A percentile compares a stretch with the other conserved stretches of the same genome.
Evolutionary conservation across 345 rosid genomes (phyloP).

Genomic region (Raphanus sativus): DNA sequence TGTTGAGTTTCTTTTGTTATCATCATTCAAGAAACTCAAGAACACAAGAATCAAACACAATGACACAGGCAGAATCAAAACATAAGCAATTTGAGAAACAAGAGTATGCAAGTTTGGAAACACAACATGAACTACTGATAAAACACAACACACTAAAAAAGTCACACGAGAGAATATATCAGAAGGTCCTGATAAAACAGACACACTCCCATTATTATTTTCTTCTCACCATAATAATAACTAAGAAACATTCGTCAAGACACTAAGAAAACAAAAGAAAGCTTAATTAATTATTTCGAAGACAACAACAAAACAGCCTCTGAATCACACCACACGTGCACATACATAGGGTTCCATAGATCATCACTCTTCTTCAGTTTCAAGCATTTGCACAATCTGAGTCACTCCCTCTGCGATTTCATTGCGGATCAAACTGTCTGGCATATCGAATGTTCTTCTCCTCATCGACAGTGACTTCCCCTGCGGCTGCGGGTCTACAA

Average conservation of each 20-base stretch:
- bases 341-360: background rate
- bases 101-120: conserved; percentile 23
- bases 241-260: conserved; percentile 9
- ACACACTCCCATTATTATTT: conserved; percentile 19
- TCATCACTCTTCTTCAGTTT: conserved; percentile 46
- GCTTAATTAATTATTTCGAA: conserved; percentile 11
- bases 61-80: background rate
- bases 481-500: conserved; percentile 71
- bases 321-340: background rate
- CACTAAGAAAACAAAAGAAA: conserved; percentile 16
- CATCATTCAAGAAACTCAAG: background rate
- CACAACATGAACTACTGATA: conserved; percentile 8
- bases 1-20: background rate
- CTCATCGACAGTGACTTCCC: conserved; percentile 72
- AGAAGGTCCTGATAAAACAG: background rate
- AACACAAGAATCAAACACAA: background rate
- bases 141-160: conserved; percentile 23
- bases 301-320: conserved; percentile 33
- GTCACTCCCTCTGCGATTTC: conserved; percentile 87
- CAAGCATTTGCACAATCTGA: conserved; percentile 78
- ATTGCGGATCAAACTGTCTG: conserved; percentile 60
- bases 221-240: background rate
- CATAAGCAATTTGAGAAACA: conserved; percentile 2
- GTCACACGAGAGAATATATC: conserved; percentile 9
- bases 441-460: conserved; percentile 88